phyloP scores from a whole-genome alignment of 495 filamentous ascomycete genomes.

The Annulohypoxylon maeteangense region DNA sequence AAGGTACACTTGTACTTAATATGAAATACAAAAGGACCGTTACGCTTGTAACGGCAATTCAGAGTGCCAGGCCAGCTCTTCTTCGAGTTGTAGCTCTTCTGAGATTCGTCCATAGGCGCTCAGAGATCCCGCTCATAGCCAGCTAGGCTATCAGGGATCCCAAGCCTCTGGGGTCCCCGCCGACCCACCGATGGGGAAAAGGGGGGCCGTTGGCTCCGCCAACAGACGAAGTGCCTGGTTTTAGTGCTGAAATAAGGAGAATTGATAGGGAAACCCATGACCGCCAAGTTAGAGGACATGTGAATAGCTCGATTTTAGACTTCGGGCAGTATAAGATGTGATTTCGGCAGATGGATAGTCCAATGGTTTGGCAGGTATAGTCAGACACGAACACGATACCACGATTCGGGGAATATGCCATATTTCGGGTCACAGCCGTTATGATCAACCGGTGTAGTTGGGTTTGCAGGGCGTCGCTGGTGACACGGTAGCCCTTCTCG shows the following conservation, averaged over 20 bases:
- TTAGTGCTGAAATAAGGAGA: constrained; percentile 36
- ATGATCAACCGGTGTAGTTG: constrained; percentile 36
- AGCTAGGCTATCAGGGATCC: constrained; percentile 25
- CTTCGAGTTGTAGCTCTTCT: constrained; percentile 6
- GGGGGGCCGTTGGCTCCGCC: constrained; percentile 25
- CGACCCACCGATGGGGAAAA: constrained; percentile 35
- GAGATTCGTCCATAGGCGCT: constrained; percentile 24
- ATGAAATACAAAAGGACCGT: constrained; percentile 24
- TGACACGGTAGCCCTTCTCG: constrained; percentile 39
- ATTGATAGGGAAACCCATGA: constrained; percentile 30
- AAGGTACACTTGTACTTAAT: constrained; percentile 41
- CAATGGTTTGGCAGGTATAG: constrained; percentile 37
- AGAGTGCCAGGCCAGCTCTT: constrained; percentile 3
- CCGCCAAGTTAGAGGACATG: constrained; percentile 41
- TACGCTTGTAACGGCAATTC: constrained; percentile 35
- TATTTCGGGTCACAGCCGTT: constrained; percentile 36
- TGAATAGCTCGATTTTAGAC: constrained; percentile 34
- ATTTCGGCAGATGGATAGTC: constrained; percentile 45
- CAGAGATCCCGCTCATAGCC: constrained; percentile 18
- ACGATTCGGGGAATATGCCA: constrained; percentile 36
- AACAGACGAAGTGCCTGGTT: constrained; percentile 21
- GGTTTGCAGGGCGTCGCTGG: constrained; percentile 8
- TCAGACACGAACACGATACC: constrained; percentile 31
- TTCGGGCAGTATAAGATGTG: constrained; percentile 36
- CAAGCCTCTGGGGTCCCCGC: constrained; percentile 39